Base-by-base conservation (phyloP, 192 early-diverging fungal species). In the Umbelopsis isabellina region DNA sequence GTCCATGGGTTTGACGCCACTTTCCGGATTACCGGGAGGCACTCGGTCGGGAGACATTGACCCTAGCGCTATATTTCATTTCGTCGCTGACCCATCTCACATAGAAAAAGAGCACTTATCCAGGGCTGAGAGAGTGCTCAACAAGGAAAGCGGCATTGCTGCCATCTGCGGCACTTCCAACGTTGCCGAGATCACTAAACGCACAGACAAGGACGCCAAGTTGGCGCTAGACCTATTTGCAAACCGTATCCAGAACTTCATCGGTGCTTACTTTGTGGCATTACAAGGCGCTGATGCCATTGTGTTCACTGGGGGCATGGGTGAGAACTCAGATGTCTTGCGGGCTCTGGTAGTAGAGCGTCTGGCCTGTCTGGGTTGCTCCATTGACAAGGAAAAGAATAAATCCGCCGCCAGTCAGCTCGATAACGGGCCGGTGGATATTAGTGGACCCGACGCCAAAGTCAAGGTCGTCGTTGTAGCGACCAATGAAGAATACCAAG, bases 281-380 rank as follows among this genome's bases (percentile, higher is more conserved):
- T 44, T 81, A 18, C 48, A 66, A 66, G 78, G 78, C 7, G 69
- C 66, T 0, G 71, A 78, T 44, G 75, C 71, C 11, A 65, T 83
- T 48, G 44, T 83, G 0, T 83, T 83, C 49, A 78, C 79, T 1
- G 81, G 81, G n/a, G 81, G 81, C 18, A 81, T 83, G 46, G 81
- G 81, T 5, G 81, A 83, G 35, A 72, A 83, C 55, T 61, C 55
- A 10, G 55, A 61, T 35, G n/a, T 61, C 6, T 4, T 61, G 25
- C 55, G 55, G 7, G 30, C 25, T 35, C 18, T n/a, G 30, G 55
- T 61, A 3, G 55, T 33, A 16, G 55, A 61, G 3, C 55, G 30
- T 11, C 33, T 61, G 13, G 25, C 18, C 15, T 61, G 55, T 18
- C 33, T 61, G 25, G 55, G 55, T 4, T 61, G 55, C 30, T 18